Conservation (phyloP, 345 rosid genomes). For the Aquilaria malaccensis region DNA sequence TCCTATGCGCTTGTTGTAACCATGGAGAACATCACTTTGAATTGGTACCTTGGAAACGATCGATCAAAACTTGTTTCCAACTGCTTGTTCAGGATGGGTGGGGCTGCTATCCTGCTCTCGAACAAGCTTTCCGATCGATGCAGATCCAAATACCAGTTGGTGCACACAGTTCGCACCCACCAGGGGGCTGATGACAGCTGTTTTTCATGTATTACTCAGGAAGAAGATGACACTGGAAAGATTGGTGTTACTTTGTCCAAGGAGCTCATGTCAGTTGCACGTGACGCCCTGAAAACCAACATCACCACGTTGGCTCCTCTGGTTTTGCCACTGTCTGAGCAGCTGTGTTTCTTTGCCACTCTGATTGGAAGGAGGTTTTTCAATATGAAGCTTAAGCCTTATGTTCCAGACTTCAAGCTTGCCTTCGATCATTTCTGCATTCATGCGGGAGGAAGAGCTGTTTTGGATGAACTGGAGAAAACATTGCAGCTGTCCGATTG, state of each 20-base stretch:
- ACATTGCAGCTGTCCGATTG: constrained; percentile 45
- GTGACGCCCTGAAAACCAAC: constrained; percentile 58
- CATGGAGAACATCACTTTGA: constrained; percentile 47
- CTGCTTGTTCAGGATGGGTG: constrained; percentile 55
- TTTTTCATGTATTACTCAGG: constrained; percentile 45
- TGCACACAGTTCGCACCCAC: constrained; percentile 48
- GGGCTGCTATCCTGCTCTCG: constrained; percentile 48
- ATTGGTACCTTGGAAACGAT: constrained; percentile 57
- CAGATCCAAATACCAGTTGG: constrained; percentile 44
- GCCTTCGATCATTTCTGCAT: constrained; percentile 60
- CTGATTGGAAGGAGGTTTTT: constrained; percentile 38
- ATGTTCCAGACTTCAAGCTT: constrained; percentile 58
- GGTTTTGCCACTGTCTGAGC: constrained; percentile 52
- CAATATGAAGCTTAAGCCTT: constrained; percentile 52
- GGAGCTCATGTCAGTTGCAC: constrained; percentile 53
- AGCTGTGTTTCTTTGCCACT: constrained; percentile 44
- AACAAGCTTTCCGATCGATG: constrained; percentile 38
- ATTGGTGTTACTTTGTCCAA: constrained; percentile 45
- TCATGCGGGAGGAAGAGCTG: constrained; percentile 55
- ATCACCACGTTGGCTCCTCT: constrained; percentile 50
- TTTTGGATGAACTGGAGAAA: constrained; percentile 58
- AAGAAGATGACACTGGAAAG: constrained; percentile 40
- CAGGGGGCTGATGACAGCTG: constrained; percentile 53
- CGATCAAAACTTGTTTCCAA: constrained; percentile 50
- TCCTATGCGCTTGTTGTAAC: constrained; percentile 47